Evolutionary conservation across 176 grass and related monocot species (phyloP).

Genomic region (Eragrostis curvula): DNA sequence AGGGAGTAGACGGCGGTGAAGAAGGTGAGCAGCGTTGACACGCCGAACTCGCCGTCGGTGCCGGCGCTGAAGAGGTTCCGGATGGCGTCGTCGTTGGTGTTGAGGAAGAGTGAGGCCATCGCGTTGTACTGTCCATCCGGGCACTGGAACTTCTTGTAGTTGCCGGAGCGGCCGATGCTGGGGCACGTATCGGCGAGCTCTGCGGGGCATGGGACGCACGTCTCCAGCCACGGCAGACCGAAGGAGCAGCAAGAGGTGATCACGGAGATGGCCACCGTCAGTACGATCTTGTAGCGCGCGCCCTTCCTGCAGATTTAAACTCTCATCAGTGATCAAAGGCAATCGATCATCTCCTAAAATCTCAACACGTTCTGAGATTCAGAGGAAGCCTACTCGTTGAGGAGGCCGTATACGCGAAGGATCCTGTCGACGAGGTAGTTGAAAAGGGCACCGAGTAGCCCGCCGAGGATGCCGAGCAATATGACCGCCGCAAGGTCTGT

Average conservation of each 20-base stretch:
- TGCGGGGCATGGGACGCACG: constrained; percentile 53
- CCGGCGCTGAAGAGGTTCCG: constrained; percentile 69
- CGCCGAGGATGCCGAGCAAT: constrained; percentile 51
- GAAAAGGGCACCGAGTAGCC: constrained; percentile 63
- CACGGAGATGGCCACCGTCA: constrained; percentile 58
- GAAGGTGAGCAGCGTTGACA: constrained; percentile 52
- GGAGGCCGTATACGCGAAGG: constrained; percentile 51
- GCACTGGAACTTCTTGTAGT: constrained; percentile 75
- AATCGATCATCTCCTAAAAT: not conserved
- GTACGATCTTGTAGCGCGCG: constrained; percentile 61
- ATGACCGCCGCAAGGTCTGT: constrained; percentile 42
- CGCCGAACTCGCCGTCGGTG: constrained; percentile 53
- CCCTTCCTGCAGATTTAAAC: constrained; percentile 55
- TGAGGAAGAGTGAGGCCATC: constrained; percentile 74
- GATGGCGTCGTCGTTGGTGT: constrained; percentile 79
- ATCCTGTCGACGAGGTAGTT: constrained; percentile 54
- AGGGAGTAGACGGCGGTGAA: constrained; percentile 54
- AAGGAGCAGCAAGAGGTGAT: constrained; percentile 73
- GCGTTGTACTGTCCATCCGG: constrained; percentile 65
- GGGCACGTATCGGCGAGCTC: constrained; percentile 48
- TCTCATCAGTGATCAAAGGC: not conserved
- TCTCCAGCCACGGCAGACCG: constrained; percentile 53
- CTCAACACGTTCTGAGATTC: not conserved
- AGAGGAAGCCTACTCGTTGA: constrained; percentile 54
- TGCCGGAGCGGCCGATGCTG: constrained; percentile 62